These are phyloP conservation scores for Hypocreales sp. DNA, from an alignment of 2,329 filamentous ascomycete species.

Conservation along the genomic window DNA sequence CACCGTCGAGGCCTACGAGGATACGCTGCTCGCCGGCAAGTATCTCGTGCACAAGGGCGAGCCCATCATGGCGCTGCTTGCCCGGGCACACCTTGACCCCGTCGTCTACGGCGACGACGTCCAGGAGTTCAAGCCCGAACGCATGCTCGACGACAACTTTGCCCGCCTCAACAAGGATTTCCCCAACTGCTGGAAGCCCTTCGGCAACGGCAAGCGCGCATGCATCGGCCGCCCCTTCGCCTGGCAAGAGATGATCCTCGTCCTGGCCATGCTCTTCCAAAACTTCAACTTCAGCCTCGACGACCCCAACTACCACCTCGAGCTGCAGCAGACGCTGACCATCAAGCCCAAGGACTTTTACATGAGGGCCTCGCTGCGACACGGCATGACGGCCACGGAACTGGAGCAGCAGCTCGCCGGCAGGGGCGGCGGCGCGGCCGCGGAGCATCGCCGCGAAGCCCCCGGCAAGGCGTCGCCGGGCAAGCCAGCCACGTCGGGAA, in stretches of 20 bases:
- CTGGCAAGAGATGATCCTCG: conserved; percentile 55
- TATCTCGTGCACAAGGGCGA: conserved; percentile 41
- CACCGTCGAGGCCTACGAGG: conserved; percentile 34
- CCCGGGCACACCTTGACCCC: conserved; percentile 44
- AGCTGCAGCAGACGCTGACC: conserved; percentile 40
- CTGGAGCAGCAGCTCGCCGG: conserved; percentile 29
- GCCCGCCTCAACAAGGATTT: conserved; percentile 43
- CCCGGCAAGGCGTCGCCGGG: conserved; percentile 1
- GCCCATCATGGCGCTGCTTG: conserved; percentile 30
- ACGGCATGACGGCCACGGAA: conserved; percentile 27
- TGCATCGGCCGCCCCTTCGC: conserved; percentile 64
- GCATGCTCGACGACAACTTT: conserved; percentile 57
- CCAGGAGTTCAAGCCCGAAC: conserved; percentile 50
- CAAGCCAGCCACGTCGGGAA: conserved; percentile 8
- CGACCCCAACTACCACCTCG: conserved; percentile 42
- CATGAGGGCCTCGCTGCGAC: conserved; percentile 41
- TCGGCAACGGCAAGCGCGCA: conserved; percentile 53
- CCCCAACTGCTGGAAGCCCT: conserved; percentile 53
- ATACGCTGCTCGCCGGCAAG: conserved; percentile 41
- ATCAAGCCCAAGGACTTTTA: conserved; percentile 49
- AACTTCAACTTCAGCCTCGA: conserved; percentile 53
- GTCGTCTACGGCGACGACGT: conserved; percentile 50
- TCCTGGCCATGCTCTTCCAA: conserved; percentile 48
- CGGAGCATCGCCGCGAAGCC: conserved; percentile 1
- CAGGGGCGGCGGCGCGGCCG: conserved; percentile 5